Evolutionary conservation across 768 basidiomycete species (phyloP).

Genomic region (Leccinum arenicola): DNA sequence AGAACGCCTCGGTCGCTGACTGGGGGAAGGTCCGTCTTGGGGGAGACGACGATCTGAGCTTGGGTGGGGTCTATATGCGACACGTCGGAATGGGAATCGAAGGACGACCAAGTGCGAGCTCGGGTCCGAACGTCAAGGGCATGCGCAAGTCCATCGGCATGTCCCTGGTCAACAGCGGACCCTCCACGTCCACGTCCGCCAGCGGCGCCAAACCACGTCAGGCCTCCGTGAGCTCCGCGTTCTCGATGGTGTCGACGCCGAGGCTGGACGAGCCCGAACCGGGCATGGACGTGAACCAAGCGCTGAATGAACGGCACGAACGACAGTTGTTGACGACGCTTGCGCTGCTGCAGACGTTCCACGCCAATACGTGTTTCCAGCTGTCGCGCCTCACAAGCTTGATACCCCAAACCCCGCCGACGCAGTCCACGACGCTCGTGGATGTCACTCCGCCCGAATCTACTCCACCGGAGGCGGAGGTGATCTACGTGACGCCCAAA

Average conservation of each 20-base stretch:
- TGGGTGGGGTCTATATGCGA: slow-evolving; percentile 44
- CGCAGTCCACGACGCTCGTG: background rate
- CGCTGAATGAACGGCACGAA: slow-evolving; percentile 29
- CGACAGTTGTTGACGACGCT: slow-evolving; percentile 46
- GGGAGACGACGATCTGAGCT: slow-evolving; percentile 60
- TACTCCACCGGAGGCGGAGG: slow-evolving; percentile 17
- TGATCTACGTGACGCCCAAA: slow-evolving; percentile 52
- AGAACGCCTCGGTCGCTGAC: slow-evolving; percentile 42
- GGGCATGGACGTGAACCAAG: slow-evolving; percentile 9
- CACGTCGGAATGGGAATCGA: slow-evolving; percentile 71
- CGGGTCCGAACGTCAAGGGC: slow-evolving; percentile 33
- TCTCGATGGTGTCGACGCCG: slow-evolving; percentile 15
- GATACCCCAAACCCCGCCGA: slow-evolving; percentile 10
- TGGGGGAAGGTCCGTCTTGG: slow-evolving; percentile 62
- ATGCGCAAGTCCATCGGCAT: slow-evolving; percentile 47
- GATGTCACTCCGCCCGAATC: background rate
- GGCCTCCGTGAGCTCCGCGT: slow-evolving; percentile 29
- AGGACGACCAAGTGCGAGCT: slow-evolving; percentile 42
- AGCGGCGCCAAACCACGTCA: slow-evolving; percentile 29
- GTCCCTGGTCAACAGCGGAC: slow-evolving; percentile 44
- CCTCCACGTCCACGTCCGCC: slow-evolving; percentile 28
- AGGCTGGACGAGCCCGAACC: slow-evolving; percentile 29
- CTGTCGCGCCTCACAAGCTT: slow-evolving; percentile 41
- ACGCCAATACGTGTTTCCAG: slow-evolving; percentile 60
- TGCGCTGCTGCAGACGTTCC: slow-evolving; percentile 65